Evolutionary conservation across 352 stramenopile genomes (phyloP).

Genomic region (Pythium sp.): DNA sequence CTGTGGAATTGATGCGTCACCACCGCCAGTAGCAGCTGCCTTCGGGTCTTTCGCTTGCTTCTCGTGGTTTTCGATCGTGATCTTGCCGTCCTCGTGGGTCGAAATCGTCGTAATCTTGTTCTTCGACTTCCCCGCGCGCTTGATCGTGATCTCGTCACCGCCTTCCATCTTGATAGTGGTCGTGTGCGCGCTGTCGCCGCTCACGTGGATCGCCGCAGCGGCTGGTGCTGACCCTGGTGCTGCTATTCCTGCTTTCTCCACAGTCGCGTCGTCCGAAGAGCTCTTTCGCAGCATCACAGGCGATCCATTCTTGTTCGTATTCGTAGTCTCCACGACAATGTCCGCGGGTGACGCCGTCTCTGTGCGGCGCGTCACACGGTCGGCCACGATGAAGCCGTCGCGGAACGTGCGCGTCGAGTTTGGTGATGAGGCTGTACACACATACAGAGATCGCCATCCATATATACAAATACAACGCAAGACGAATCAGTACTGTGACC

Average conservation of each 20-base stretch:
- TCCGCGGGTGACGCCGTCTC: slow-evolving; percentile 22
- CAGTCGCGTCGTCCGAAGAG: not conserved
- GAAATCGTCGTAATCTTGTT: slow-evolving; percentile 72
- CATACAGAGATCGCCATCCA: not conserved
- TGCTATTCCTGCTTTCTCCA: not conserved
- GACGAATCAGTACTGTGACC: not conserved
- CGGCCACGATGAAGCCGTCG: slow-evolving; percentile 71
- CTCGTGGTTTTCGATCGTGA: slow-evolving; percentile 60
- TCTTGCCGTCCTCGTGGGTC: slow-evolving; percentile 64
- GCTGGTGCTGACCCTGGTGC: not conserved
- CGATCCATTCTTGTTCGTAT: not conserved
- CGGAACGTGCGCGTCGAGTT: slow-evolving; percentile 50
- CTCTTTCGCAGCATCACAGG: not conserved
- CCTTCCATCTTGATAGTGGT: slow-evolving; percentile 76
- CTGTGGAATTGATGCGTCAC: not conserved
- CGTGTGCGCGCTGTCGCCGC: slow-evolving; percentile 36
- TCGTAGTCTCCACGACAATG: not conserved
- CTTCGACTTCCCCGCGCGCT: slow-evolving; percentile 49
- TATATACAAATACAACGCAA: not conserved
- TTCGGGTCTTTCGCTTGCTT: slow-evolving; percentile 19
- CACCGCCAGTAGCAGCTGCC: not conserved
- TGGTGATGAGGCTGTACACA: slow-evolving; percentile 8
- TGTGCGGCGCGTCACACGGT: slow-evolving; percentile 37
- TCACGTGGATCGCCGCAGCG: slow-evolving; percentile 19
- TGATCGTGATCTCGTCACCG: slow-evolving; percentile 81